Evolutionary conservation across 73 alveolate species (phyloP).

Genomic region (Uronychia binucleata): DNA sequence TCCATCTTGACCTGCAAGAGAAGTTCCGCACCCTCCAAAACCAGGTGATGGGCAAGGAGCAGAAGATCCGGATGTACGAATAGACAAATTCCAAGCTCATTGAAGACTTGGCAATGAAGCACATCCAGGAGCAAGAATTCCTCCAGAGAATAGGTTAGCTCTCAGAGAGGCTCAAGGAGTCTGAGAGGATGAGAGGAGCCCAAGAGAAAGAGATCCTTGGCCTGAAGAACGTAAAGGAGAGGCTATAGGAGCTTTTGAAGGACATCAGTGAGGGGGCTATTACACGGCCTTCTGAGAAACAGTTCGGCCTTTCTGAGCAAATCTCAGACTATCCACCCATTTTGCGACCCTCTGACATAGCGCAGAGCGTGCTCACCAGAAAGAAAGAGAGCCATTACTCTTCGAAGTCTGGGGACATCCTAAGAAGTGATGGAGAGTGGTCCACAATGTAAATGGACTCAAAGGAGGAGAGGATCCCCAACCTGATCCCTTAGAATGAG

Average conservation of each 20-base stretch:
- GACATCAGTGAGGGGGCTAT: background rate
- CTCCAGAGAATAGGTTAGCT: background rate
- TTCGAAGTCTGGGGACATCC: background rate
- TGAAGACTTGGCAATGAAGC: background rate
- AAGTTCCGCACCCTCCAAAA: no score
- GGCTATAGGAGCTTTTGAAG: background rate
- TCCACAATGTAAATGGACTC: no score
- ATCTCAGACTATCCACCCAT: no score
- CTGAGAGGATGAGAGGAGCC: background rate
- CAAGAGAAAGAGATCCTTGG: background rate
- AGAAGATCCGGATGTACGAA: background rate
- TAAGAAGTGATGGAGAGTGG: conserved; percentile 9
- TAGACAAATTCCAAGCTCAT: background rate
- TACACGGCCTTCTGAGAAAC: background rate
- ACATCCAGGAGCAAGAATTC: background rate
- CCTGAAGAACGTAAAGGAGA: background rate
- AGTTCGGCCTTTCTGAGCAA: background rate
- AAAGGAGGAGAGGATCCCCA: conserved; percentile 36
- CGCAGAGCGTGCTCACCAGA: background rate
- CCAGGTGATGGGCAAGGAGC: background rate
- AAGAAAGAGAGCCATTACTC: conserved; percentile 4
- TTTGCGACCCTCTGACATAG: no score
- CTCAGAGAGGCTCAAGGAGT: background rate
- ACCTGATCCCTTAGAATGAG: conserved; percentile 1
- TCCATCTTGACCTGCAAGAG: background rate